Conservation (phyloP, 2,329 filamentous ascomycete species). For the Coniochaeta ligniaria region DNA sequence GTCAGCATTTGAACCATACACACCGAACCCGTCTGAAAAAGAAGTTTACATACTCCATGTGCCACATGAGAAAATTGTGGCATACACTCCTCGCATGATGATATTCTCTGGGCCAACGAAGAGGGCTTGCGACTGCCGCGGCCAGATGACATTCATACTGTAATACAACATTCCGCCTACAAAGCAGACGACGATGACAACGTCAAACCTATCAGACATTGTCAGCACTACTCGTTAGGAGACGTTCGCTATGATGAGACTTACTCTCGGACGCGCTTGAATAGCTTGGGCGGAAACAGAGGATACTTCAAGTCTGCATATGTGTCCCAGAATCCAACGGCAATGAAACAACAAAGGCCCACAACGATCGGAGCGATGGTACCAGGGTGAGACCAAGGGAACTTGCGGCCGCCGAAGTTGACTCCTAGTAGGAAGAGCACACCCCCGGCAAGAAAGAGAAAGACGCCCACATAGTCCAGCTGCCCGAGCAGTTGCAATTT, state of each 20-base stretch:
- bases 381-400: constrained; percentile 18
- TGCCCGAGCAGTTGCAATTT: constrained; percentile 15
- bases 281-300: constrained; percentile 21
- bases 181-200: constrained; percentile 22
- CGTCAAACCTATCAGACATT: constrained; percentile 14
- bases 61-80: constrained; percentile 20
- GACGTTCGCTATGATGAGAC: background rate
- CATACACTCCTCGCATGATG: constrained; percentile 19
- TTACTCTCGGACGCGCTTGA: constrained; percentile 18
- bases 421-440: constrained; percentile 21
- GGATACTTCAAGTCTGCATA: constrained; percentile 17
- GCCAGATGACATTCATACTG: constrained; percentile 23
- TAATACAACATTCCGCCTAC: constrained; percentile 24
- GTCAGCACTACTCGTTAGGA: background rate
- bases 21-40: background rate
- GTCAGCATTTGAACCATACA: background rate
- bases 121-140: constrained; percentile 18
- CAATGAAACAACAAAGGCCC: constrained; percentile 19
- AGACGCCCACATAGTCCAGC: constrained; percentile 16
- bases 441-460: constrained; percentile 18
- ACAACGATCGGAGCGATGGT: constrained; percentile 22
- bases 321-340: constrained; percentile 19
- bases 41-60: constrained; percentile 12
- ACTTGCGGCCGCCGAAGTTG: constrained; percentile 20
- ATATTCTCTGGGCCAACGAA: constrained; percentile 14